Base-by-base conservation (phyloP, 176 grass and related monocot genomes). In the Oryza officinalis region DNA sequence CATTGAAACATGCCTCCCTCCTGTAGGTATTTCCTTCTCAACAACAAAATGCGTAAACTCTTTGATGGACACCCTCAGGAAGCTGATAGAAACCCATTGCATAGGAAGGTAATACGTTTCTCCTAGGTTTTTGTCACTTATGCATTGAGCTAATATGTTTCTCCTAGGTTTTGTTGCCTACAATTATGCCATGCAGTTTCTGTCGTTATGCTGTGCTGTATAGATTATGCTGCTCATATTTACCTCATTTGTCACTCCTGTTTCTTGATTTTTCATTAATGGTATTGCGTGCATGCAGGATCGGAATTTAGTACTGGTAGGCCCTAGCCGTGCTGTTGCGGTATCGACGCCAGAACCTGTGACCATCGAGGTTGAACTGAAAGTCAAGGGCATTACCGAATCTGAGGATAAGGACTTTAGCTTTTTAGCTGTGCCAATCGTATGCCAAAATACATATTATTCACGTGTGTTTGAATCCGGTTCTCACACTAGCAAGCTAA, bases 401-500 rank as follows among this genome's bases (percentile, higher is more conserved):
- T 38, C 43, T 0, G 13, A 80, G 10, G 65, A 80, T 70, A 23
- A 40, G 40, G 3, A 40, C 14, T 69, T 81, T 2, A 70, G 31
- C 79, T 40, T 26, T 20, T 67, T 81, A 4, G 79, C 13, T 54
- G 67, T 40, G 13, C 32, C 22, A 18, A 3, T 63, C 23, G 2
- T 15, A 3, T 59, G 40, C 13, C 5, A 3, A 11, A 2, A 2
- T 0, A 9, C 8, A 1, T 6, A 4, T 6, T 8, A 40, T 57
- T 81, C 79, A 13, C 8, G n/a, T 8, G 2, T 70, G 14, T 10
- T 10, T n/a, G 13, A 18, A 0, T 50, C 47, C 12, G 22, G 13
- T 71, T 49, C n/a, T 61, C 59, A 71, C 33, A 81, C 67, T 71
- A 81, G 79, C 79, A 81, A 13, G 67, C 10, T 40, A 20, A 81